Evolutionary conservation across 768 basidiomycete genomes (phyloP), one percentile per base, ranked within the genome.

Genomic region (Boletus reticuloceps): DNA sequence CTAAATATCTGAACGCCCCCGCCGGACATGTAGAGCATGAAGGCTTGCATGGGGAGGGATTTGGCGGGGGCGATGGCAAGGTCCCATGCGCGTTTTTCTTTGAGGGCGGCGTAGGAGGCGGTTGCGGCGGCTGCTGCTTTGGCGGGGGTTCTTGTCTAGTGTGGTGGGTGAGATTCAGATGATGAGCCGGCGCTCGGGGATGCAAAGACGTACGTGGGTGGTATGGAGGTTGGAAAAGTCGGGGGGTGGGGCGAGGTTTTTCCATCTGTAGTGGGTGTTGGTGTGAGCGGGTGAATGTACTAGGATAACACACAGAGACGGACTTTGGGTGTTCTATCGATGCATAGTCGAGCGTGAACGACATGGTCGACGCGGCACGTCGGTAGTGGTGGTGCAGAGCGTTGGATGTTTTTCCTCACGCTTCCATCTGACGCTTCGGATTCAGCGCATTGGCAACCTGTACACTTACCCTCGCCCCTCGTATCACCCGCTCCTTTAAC

Each of bases 21-120:
- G 36, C 95, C 95, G 20, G 94, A 95, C 90, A 98, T 96, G 82
- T 98, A 98, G 34, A 98, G 79, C 95, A 98, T 98, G 75, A 98
- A 89, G 6, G 88, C 93, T 66, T 98, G 94, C 95, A 97, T 97
- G 5, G 94, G 94, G 27, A 98, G 79, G 14, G 86, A 84, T 72
- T 98, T 97, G 34, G 90, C 91, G 1, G 94, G 94, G 5, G 82
- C 76, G 47, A 86, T 81, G 38, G 92, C 92, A 40, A 91, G 77
- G 58, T 93, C 91, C 89, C 92, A 91, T 41, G 92, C 92, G 27
- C 90, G 85, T 64, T 81, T 86, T 59, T 82, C 82, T 67, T 92
- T 91, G 56, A 94, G 75, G 22, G 73, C 69, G 58, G 87, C 81
- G 61, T 90, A 85, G 5, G 83, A 82, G 6, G 80, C 71, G 0